Evolutionary conservation across 2,329 filamentous ascomycete genomes (phyloP).

Genomic region (Zymoseptoria brevis): DNA sequence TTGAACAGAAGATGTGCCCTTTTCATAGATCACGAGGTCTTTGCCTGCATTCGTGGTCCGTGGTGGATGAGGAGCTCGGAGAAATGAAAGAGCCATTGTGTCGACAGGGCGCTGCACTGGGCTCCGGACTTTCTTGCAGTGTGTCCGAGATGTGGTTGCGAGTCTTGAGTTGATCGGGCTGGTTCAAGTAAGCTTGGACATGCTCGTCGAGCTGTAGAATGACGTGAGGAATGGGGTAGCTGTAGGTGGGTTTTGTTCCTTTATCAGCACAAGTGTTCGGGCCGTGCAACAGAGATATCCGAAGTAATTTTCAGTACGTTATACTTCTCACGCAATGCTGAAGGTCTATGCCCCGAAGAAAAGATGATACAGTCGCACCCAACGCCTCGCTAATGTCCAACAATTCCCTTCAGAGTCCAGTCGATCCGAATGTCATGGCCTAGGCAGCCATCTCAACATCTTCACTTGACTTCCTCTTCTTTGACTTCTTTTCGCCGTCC

Average conservation of each 20-base stretch:
- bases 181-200: neutral
- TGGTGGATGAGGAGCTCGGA: conserved; percentile 13
- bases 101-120: neutral
- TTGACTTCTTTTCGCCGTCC: conserved; percentile 35
- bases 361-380: neutral
- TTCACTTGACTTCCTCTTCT: conserved; percentile 34
- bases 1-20: conserved; percentile 16
- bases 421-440: neutral
- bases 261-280: neutral
- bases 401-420: neutral
- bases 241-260: neutral
- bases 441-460: conserved; percentile 24
- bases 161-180: neutral
- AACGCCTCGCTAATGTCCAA: neutral
- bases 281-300: neutral
- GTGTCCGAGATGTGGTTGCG: neutral
- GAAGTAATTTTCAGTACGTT: neutral
- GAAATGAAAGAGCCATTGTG: conserved; percentile 10
- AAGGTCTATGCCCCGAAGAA: neutral
- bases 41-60: conserved; percentile 13
- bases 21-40: conserved; percentile 15
- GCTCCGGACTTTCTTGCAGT: neutral
- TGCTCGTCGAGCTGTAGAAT: neutral
- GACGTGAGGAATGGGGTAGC: neutral
- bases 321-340: neutral